Evolutionary conservation across 345 rosid genomes (phyloP), one percentile per base, ranked within the genome.

Genomic region (Eucalyptus tenuipes): DNA sequence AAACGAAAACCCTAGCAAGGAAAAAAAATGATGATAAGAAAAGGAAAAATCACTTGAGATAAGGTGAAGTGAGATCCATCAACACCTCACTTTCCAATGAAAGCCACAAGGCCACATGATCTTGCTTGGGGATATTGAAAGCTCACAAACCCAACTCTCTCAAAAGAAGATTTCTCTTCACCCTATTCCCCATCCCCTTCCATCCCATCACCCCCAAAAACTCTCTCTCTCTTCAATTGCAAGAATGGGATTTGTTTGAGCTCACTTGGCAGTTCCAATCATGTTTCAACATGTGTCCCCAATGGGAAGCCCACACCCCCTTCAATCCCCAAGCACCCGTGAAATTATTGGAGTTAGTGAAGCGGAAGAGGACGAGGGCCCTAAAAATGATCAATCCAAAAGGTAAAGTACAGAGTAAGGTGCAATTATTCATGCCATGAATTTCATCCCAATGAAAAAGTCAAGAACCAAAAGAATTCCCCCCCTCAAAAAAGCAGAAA

Each of bases 361-460:
- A 75, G 82, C 89, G 85, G 44, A 49, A 75, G 61, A 57, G 37
- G 91, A 68, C 85, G 52, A 71, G 47, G 89, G 87, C 82, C 40
- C 80, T 61, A 64, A 89, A 88, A 75, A 89, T 90, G 95, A 94
- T 87, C 94, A 18, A 71, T 50, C 94, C 94, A 91, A 94, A 95
- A 95, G 96, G 91, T 92, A 86, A 86, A 93, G 94, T 95, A 75
- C 82, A 95, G 94, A 90, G 89, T 88, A 88, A 91, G 95, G 90
- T 93, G 95, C 98, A 96, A 97, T 96, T 94, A 96, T 95, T 96
- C 94, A 92, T 94, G 91, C 95, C 95, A 91, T 94, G 92, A 89
- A 93, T 93, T 93, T 93, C 96, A 90, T 94, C 93, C 92, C 89
- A 92, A 37, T 6, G 82, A 91, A 93, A 93, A 87, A 91, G 66